A percentile compares a stretch with the other conserved stretches of the same genome.
These are phyloP conservation scores for Phytopythium montanum DNA, from an alignment of 352 stramenopile genomes.

Conservation along the genomic window DNA sequence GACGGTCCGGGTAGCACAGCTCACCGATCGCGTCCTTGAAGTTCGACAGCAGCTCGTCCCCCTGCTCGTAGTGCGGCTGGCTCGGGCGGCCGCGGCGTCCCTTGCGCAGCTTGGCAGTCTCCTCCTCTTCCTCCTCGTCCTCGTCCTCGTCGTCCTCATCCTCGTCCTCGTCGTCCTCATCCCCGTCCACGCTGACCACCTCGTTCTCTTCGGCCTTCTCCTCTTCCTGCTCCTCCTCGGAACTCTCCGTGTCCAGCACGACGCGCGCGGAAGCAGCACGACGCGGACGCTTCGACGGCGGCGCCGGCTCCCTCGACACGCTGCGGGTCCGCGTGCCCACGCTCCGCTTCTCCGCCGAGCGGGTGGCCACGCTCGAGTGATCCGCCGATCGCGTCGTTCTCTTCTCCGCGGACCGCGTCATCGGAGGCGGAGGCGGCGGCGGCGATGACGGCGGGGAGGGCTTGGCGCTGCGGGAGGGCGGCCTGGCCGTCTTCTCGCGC, in stretches of 20 bases:
- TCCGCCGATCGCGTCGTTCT: conserved; percentile 10
- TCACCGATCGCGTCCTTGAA: conserved; percentile 70
- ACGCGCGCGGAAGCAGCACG: conserved; percentile 11
- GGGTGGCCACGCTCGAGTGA: conserved; percentile 9
- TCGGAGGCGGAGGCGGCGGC: neutral
- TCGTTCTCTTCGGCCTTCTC: conserved; percentile 14
- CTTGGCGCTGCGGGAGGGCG: conserved; percentile 2
- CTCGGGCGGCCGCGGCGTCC: conserved; percentile 17
- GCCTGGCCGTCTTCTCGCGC: neutral
- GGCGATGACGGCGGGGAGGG: conserved; percentile 4
- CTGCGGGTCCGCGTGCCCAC: conserved; percentile 16
- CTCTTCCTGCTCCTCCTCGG: conserved; percentile 17
- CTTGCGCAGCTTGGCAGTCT: conserved; percentile 6
- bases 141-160: conserved; percentile 20
- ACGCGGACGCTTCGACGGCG: conserved; percentile 22
- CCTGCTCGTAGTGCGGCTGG: conserved; percentile 33
- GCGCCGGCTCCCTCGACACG: conserved; percentile 3
- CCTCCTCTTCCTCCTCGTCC: conserved; percentile 16
- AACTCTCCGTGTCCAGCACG: conserved; percentile 14
- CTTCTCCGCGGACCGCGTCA: conserved; percentile 6
- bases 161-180: conserved; percentile 21
- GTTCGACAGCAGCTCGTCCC: conserved; percentile 44
- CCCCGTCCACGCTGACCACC: conserved; percentile 15
- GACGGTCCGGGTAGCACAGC: conserved; percentile 57
- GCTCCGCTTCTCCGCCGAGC: neutral